A percentile compares a stretch with the other conserved stretches of the same genome.
Evolutionary conservation across 441 rosid species (phyloP).

Genomic region (Breynia disticha): DNA sequence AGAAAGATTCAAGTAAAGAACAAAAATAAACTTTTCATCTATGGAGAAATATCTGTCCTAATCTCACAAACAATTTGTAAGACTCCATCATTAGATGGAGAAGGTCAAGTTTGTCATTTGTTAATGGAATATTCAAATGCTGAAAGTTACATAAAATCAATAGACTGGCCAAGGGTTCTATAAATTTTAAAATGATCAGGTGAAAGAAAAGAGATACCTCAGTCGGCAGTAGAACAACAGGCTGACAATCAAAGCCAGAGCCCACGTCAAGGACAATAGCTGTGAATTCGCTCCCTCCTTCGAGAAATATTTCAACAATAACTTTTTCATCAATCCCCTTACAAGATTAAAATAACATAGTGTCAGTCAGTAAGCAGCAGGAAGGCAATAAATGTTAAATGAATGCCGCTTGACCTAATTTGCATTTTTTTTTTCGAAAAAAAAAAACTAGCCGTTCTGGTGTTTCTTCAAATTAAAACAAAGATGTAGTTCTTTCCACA

Average conservation of each 20-base stretch:
- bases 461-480: neutral
- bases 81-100: too few species aligned
- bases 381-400: neutral
- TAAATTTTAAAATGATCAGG: neutral
- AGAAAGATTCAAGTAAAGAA: neutral
- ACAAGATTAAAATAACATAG: conserved; percentile 11
- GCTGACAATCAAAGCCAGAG: conserved; percentile 56
- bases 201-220: conserved; percentile 45
- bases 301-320: conserved; percentile 68
- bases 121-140: neutral
- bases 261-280: conserved; percentile 93
- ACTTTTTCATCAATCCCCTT: conserved; percentile 85
- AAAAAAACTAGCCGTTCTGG: neutral
- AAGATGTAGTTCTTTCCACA: too few species aligned
- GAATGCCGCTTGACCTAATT: conserved; percentile 2
- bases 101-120: neutral
- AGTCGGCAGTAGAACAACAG: conserved; percentile 79
- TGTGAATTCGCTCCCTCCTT: conserved; percentile 86
- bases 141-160: neutral
- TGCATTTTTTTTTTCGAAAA: conserved; percentile 7
- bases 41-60: too few species aligned
- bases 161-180: neutral
- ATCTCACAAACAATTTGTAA: too few species aligned
- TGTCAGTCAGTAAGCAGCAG: conserved; percentile 5
- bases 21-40: neutral